phyloP scores from a whole-genome alignment of 805 yeast genomes.

The Lachancea fermentati region DNA sequence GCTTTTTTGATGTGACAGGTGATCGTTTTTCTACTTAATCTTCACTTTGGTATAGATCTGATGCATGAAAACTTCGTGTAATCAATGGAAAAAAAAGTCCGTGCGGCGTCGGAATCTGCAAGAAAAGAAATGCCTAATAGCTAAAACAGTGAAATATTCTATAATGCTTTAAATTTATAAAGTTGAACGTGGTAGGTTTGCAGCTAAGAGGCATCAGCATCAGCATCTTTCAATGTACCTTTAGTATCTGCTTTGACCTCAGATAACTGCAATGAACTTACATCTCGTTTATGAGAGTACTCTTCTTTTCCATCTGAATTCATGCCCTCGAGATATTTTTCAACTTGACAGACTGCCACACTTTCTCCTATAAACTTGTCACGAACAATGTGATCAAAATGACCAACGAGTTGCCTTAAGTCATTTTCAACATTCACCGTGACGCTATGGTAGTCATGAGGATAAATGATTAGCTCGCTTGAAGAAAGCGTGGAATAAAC shows the following conservation, averaged over 20 bases:
- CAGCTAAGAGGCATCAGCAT: too few species aligned
- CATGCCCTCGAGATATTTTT: slow-evolving; percentile 6
- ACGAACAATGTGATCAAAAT: slow-evolving; percentile 22
- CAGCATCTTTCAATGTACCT: neutral
- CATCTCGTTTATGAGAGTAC: too few species aligned
- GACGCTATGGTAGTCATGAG: slow-evolving; percentile 32
- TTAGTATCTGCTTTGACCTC: neutral
- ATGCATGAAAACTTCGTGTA: too few species aligned
- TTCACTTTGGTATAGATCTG: neutral
- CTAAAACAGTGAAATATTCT: too few species aligned
- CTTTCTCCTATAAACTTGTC: slow-evolving; percentile 24
- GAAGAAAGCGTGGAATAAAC: slow-evolving; percentile 13
- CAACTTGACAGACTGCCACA: slow-evolving; percentile 20
- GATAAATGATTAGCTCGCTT: slow-evolving; percentile 18
- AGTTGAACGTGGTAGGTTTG: too few species aligned
- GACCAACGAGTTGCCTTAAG: slow-evolving; percentile 37
- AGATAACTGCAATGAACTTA: neutral
- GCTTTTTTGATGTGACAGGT: neutral
- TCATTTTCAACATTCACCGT: slow-evolving; percentile 39
- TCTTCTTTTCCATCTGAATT: slow-evolving; percentile 5
- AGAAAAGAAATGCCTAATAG: too few species aligned
- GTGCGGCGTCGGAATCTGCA: too few species aligned
- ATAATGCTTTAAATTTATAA: too few species aligned
- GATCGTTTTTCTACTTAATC: neutral
- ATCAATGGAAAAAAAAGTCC: too few species aligned